A percentile compares a stretch with the other conserved stretches of the same genome.
Conservation (phyloP, 129 eudicot species). For the Artemisia argyi region DNA sequence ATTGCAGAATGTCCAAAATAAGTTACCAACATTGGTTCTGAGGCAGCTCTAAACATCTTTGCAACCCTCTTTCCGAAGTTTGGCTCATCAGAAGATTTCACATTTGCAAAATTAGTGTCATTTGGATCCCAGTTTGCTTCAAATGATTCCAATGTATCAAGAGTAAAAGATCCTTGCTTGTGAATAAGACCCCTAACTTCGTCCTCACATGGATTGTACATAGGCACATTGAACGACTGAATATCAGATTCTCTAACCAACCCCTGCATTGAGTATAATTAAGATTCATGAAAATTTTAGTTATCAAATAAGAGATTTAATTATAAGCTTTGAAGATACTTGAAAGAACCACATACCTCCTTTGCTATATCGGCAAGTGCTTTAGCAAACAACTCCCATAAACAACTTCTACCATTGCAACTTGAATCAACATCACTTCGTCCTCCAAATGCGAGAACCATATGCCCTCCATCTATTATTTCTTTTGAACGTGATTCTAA, state of each 20-base stretch:
- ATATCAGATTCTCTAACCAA: constrained; percentile 2
- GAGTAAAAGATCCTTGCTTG: background rate
- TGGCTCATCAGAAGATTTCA: background rate
- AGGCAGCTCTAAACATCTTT: background rate
- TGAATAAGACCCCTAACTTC: background rate
- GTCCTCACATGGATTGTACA: constrained; percentile 1
- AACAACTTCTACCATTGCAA: background rate
- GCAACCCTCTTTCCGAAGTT: background rate
- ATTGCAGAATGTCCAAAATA: background rate
- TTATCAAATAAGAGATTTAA: background rate
- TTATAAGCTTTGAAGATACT: background rate
- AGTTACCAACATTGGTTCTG: background rate
- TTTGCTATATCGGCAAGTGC: background rate
- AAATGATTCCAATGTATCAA: background rate
- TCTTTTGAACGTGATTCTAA: background rate
- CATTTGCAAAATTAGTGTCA: background rate
- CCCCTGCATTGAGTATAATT: background rate
- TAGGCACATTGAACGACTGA: background rate
- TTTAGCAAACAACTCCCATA: background rate
- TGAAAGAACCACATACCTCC: constrained; percentile 1
- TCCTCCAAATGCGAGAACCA: background rate
- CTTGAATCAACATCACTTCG: background rate
- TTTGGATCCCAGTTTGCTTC: background rate
- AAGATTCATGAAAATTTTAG: background rate
- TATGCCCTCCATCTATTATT: background rate